Evolutionary conservation across 108 stramenopile genomes (phyloP), one percentile per base, ranked within the genome.

Genomic region (Cyclostephanos tholiformis): DNA sequence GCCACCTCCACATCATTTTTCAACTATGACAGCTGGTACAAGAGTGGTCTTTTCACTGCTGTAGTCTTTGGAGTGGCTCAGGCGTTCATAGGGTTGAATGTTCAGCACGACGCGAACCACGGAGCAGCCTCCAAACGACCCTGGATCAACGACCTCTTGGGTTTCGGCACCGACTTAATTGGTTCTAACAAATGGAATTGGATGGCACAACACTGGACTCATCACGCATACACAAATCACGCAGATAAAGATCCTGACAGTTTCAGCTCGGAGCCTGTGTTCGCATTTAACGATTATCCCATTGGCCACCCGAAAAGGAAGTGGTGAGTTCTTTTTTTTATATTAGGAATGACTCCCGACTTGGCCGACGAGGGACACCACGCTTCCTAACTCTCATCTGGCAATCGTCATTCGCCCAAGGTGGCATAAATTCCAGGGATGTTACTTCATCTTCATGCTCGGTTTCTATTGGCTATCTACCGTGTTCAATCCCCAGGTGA

Each of bases 81-180:
- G 65, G 92, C 92, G 0, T 84, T 87, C 23, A 94, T 96, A 69
- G 95, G 95, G 20, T 65, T 98, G 53, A 98, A 98, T 68, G 92
- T 97, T 14, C 95, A 96, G 72, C 97, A 98, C 71, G 97, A 98
- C 79, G 94, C 96, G 69, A 98, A 98, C 72, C 97, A 97, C 63
- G 97, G 97, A 14, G 95, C 95, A 5, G 89, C 89, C 36, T 92
- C 91, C 29, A 92, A 84, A 67, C 85, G 72, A 20, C 80, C 88
- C 43, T 89, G 87, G 87, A 74, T 94, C 41, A 96, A 96, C 72
- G 87, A 96, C 62, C 46, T 96, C 11, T 74, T 93, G 29, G 95
- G 95, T 20, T 86, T 93, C 14, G 95, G 95, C 44, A 89, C 91
- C 27, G 95, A 96, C 70, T 80, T 94, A 19, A 96, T 96, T 63